Evolutionary conservation across 371 early-diverging fungal genomes (phyloP).

Genomic region (Apophysomyces trapeziformis): DNA sequence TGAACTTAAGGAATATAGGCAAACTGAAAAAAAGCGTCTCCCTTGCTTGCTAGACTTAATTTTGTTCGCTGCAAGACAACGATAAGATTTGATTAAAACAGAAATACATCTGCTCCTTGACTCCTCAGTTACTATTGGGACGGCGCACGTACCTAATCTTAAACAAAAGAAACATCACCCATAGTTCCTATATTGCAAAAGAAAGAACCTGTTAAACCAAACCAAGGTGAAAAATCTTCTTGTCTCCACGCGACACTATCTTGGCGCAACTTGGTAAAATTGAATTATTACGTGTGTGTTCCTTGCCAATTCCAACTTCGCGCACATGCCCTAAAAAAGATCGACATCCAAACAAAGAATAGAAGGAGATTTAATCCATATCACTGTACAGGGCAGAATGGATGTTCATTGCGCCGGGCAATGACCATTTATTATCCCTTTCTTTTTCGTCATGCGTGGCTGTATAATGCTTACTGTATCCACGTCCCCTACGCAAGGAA

Average conservation of each 20-base stretch:
- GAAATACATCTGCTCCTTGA: not conserved
- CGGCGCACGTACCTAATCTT: conserved; percentile 7
- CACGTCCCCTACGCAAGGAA: not conserved
- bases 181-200: not conserved
- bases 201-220: not conserved
- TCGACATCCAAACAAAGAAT: not conserved
- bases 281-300: not conserved
- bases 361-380: conserved; percentile 4
- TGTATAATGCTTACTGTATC: not conserved
- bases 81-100: not conserved
- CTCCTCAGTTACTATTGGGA: conserved; percentile 1
- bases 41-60: too few species aligned
- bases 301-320: not conserved
- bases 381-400: not conserved
- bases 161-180: not conserved
- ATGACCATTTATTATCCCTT: not conserved
- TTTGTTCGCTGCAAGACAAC: not conserved
- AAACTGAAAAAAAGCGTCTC: too few species aligned
- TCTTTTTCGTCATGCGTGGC: not conserved
- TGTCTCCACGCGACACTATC: conserved; percentile 7
- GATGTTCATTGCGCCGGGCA: not conserved
- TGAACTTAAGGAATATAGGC: too few species aligned
- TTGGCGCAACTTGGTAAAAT: not conserved
- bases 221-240: not conserved
- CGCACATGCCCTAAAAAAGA: not conserved